Conservation (phyloP, 2,329 filamentous ascomycete species). For the Trichoderma brevicompactum region DNA sequence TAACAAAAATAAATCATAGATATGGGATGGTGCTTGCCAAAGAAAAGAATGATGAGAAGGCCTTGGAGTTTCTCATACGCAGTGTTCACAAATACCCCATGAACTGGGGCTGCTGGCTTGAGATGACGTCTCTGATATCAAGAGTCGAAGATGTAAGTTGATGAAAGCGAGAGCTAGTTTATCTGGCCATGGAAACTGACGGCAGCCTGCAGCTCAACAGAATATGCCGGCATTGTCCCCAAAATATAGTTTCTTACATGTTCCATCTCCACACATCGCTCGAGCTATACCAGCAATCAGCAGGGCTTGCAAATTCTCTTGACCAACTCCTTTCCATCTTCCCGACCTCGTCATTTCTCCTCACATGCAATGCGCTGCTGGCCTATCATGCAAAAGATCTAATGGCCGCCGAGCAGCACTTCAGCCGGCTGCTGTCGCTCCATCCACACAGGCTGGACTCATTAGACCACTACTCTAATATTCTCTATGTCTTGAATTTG, state of each 20-base stretch:
- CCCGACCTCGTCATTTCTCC: slow-evolving; percentile 83
- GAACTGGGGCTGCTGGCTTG: slow-evolving; percentile 97
- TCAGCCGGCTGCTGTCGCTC: slow-evolving; percentile 80
- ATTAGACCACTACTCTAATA: slow-evolving; percentile 95
- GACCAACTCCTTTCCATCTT: slow-evolving; percentile 83
- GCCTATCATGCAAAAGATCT: slow-evolving; percentile 90
- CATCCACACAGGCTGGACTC: slow-evolving; percentile 79
- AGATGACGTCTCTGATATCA: slow-evolving; percentile 80
- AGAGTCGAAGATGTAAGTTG: slow-evolving; percentile 77
- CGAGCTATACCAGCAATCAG: slow-evolving; percentile 85
- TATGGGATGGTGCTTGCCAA: slow-evolving; percentile 91
- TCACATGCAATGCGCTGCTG: slow-evolving; percentile 85
- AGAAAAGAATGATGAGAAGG: slow-evolving; percentile 85
- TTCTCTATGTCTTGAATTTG: slow-evolving; percentile 88
- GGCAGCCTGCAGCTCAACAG: slow-evolving; percentile 64
- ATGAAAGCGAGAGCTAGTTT: slow-evolving; percentile 28
- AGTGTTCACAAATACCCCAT: slow-evolving; percentile 90
- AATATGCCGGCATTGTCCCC: slow-evolving; percentile 73
- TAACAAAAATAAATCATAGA: slow-evolving; percentile 40
- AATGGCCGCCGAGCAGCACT: slow-evolving; percentile 65
- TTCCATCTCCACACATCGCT: slow-evolving; percentile 91
- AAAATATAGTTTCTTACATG: slow-evolving; percentile 90
- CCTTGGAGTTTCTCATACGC: slow-evolving; percentile 82
- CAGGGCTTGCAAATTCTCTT: slow-evolving; percentile 73
- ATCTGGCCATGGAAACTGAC: not conserved